Percentiles rank a stretch among this genome's conserved stretches.
These are phyloP conservation scores for Penicillium herquei DNA, from an alignment of 495 filamentous ascomycete genomes.

Conservation along the genomic window DNA sequence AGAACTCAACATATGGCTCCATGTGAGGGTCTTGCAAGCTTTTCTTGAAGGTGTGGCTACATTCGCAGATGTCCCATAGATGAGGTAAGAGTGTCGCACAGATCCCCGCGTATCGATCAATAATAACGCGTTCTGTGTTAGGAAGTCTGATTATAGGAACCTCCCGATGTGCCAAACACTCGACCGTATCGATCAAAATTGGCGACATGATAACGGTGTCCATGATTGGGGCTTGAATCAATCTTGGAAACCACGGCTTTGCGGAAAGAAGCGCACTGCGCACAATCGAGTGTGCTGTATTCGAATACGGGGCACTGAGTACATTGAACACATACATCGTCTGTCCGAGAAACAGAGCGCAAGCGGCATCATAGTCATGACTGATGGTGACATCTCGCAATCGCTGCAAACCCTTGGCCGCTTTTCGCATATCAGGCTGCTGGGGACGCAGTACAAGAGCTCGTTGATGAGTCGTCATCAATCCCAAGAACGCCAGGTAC, in stretches of 20 bases:
- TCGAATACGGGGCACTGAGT: conserved; percentile 24
- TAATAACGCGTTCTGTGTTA: conserved; percentile 21
- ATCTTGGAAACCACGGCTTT: conserved; percentile 25
- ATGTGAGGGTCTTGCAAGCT: conserved; percentile 4
- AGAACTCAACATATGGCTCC: conserved; percentile 5
- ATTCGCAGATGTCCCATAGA: conserved; percentile 33
- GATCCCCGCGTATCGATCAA: conserved; percentile 35
- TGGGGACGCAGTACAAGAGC: conserved; percentile 21
- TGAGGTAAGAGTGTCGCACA: conserved; percentile 28
- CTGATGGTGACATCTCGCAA: conserved; percentile 22
- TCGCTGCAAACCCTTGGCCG: conserved; percentile 24
- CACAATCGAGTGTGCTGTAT: conserved; percentile 27
- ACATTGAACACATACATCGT: conserved; percentile 32
- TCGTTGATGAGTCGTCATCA: conserved; percentile 28
- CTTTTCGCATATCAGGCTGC: conserved; percentile 23
- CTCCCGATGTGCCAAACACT: conserved; percentile 30
- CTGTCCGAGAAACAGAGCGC: conserved; percentile 28
- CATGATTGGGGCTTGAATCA: conserved; percentile 24
- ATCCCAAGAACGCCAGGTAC: conserved; percentile 24
- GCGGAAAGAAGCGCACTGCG: conserved; percentile 28
- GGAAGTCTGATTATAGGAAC: conserved; percentile 31
- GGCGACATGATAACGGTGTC: conserved; percentile 32
- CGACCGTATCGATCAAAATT: conserved; percentile 32
- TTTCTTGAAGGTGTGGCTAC: conserved; percentile 22
- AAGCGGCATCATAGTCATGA: conserved; percentile 24